Conservation (phyloP, 2,329 filamentous ascomycete species). For the Clarireedia homoeocarpa region DNA sequence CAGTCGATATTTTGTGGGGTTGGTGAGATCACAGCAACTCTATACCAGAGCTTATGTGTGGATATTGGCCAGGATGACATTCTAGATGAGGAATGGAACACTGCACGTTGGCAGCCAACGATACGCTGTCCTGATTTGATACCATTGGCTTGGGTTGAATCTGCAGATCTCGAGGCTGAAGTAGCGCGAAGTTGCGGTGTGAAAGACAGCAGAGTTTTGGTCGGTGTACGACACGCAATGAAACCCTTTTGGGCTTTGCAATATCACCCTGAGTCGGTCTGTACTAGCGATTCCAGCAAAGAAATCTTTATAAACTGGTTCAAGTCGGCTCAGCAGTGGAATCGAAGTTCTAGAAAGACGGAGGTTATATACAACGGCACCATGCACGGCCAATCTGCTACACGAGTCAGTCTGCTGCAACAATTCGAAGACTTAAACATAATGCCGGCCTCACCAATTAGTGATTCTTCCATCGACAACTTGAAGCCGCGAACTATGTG, state of each 20-base stretch:
- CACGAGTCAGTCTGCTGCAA: constrained; percentile 22
- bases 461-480: background rate
- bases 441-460: constrained; percentile 1
- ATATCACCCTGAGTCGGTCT: constrained; percentile 65
- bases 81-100: constrained; percentile 17
- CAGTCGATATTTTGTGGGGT: constrained; percentile 24
- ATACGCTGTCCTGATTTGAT: constrained; percentile 20
- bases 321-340: constrained; percentile 41
- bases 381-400: constrained; percentile 19
- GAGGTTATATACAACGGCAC: constrained; percentile 3
- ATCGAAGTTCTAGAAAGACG: constrained; percentile 20
- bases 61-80: constrained; percentile 26
- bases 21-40: constrained; percentile 28
- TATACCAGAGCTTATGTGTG: constrained; percentile 35
- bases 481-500: constrained; percentile 29
- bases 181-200: constrained; percentile 20
- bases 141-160: constrained; percentile 30
- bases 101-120: constrained; percentile 20
- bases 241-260: constrained; percentile 63
- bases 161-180: constrained; percentile 17
- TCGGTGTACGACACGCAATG: constrained; percentile 49
- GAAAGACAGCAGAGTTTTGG: constrained; percentile 39
- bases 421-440: constrained; percentile 13
- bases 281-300: constrained; percentile 49
- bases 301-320: constrained; percentile 57